Evolutionary conservation across 2,329 filamentous ascomycete genomes (phyloP).

Genomic region (Hypoxylon sp.): DNA sequence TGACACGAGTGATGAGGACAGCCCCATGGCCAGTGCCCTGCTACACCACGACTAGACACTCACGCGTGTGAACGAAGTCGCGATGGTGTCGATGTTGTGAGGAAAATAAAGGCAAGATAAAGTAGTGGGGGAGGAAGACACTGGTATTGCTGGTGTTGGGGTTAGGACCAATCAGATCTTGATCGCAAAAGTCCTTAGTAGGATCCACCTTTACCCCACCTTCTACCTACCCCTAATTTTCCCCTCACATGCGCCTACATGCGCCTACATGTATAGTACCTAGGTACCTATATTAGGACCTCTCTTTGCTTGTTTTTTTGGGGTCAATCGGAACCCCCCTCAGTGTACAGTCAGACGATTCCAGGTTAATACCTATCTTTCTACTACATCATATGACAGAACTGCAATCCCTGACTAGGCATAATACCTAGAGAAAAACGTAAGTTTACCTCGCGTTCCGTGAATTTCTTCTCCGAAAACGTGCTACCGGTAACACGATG

Average conservation of each 20-base stretch:
- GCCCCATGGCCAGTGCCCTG: background rate
- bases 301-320: background rate
- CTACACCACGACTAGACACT: background rate
- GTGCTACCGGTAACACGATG: constrained; percentile 24
- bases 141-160: background rate
- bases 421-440: constrained; percentile 23
- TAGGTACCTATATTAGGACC: background rate
- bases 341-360: constrained; percentile 29
- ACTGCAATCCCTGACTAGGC: background rate
- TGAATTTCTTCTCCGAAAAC: constrained; percentile 2
- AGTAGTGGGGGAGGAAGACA: constrained; percentile 15
- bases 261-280: background rate
- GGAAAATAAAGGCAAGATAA: constrained; percentile 3
- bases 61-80: background rate
- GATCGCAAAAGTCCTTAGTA: constrained; percentile 18
- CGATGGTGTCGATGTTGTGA: background rate
- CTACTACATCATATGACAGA: constrained; percentile 39
- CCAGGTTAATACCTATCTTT: constrained; percentile 1
- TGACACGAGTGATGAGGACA: background rate
- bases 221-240: background rate
- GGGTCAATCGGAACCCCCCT: constrained; percentile 24
- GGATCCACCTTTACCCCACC: background rate
- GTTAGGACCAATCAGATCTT: constrained; percentile 24
- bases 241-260: background rate
- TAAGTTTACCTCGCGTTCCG: constrained; percentile 38